Percentiles rank a stretch among this genome's conserved stretches.
These are phyloP conservation scores for Knufia fluminis DNA, from an alignment of 2,329 filamentous ascomycete species.

Conservation along the genomic window DNA sequence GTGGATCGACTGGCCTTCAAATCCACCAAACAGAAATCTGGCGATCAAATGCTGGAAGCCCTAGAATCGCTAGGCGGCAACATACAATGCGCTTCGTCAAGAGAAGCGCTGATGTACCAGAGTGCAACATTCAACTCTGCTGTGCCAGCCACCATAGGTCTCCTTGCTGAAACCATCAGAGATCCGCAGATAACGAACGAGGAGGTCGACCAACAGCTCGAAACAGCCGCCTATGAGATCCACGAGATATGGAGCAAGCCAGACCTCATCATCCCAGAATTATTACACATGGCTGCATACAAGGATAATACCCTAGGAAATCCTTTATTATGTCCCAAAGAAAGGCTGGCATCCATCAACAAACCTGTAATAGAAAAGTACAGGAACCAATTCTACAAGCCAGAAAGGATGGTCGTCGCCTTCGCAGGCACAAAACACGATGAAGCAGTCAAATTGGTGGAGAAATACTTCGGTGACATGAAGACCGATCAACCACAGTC, in stretches of 20 bases:
- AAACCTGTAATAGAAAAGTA: conserved; percentile 67
- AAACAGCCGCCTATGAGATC: conserved; percentile 91
- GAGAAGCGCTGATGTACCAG: conserved; percentile 98
- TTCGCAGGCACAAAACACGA: conserved; percentile 84
- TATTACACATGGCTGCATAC: conserved; percentile 91
- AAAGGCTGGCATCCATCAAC: conserved; percentile 67
- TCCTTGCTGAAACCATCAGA: conserved; percentile 89
- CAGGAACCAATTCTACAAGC: conserved; percentile 71
- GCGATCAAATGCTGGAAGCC: conserved; percentile 78
- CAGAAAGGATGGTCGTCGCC: conserved; percentile 85
- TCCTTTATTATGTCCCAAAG: conserved; percentile 80
- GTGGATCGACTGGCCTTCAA: conserved; percentile 96
- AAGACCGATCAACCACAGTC: conserved; percentile 31
- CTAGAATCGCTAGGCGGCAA: conserved; percentile 87
- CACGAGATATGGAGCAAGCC: conserved; percentile 96
- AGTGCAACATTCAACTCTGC: conserved; percentile 93
- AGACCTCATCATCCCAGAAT: conserved; percentile 86
- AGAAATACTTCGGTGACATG: conserved; percentile 92
- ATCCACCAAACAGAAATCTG: conserved; percentile 59
- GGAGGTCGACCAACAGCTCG: conserved; percentile 77
- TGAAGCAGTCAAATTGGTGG: conserved; percentile 67
- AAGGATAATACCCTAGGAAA: conserved; percentile 95
- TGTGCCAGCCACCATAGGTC: conserved; percentile 68
- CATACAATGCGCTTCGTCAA: conserved; percentile 90
- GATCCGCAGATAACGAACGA: conserved; percentile 75